These are phyloP conservation scores for Suillus placidus DNA, from an alignment of 768 basidiomycete species.

Conservation along the genomic window DNA sequence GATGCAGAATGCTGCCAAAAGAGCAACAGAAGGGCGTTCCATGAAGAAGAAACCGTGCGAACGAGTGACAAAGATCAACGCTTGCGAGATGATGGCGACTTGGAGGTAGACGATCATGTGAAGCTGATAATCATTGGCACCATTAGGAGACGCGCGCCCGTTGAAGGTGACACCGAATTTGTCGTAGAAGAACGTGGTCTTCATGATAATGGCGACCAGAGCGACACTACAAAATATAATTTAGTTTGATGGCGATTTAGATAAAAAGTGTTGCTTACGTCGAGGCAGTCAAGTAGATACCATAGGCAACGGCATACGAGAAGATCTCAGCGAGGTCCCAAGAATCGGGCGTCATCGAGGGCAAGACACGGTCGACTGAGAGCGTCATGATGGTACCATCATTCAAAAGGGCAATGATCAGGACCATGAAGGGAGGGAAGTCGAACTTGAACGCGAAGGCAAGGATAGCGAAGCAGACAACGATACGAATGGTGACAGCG, in stretches of 20 bases:
- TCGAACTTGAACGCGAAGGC: constrained; percentile 96
- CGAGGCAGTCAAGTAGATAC: constrained; percentile 88
- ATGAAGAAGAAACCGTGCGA: constrained; percentile 96
- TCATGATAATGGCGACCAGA: constrained; percentile 80
- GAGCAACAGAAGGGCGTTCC: constrained; percentile 89
- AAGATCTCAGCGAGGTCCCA: constrained; percentile 99
- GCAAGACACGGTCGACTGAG: constrained; percentile 93
- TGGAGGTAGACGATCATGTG: constrained; percentile 94
- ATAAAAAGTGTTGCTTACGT: constrained; percentile 58
- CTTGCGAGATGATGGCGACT: constrained; percentile 99
- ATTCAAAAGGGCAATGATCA: constrained; percentile 95
- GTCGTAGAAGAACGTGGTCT: constrained; percentile 88
- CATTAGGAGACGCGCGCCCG: constrained; percentile 26
- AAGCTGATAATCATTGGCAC: constrained; percentile 64
- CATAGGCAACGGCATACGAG: constrained; percentile 93
- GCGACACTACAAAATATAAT: constrained; percentile 52
- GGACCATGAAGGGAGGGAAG: constrained; percentile 99
- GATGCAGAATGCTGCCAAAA: constrained; percentile 87
- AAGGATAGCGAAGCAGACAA: constrained; percentile 94
- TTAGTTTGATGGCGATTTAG: constrained; percentile 12
- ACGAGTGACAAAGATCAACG: constrained; percentile 95
- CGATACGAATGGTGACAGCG: constrained; percentile 98
- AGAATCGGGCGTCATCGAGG: constrained; percentile 88
- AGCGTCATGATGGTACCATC: constrained; percentile 99
- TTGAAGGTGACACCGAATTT: constrained; percentile 75